Percentiles rank a stretch among this genome's conserved stretches.
Conservation (phyloP, 768 basidiomycete species). For the Thelephora aurantiotincta region DNA sequence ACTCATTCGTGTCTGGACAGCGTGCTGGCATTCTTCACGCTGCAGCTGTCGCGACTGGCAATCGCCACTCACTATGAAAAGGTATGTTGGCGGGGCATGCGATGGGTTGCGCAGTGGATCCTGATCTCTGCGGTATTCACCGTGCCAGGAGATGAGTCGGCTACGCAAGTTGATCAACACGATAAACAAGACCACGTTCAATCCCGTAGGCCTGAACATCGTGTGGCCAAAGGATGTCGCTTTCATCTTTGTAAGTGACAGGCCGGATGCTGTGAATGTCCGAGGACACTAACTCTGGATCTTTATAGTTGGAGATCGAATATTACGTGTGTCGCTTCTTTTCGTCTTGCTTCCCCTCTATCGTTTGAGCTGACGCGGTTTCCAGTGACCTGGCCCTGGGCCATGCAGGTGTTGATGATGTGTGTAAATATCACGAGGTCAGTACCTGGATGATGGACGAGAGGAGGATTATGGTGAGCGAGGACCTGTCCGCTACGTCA, state of each 20-base stretch:
- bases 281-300: background rate
- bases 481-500: no score
- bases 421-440: no score
- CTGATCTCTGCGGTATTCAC: no score
- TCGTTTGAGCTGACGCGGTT: no score
- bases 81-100: slow-evolving; percentile 25
- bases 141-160: slow-evolving; percentile 58
- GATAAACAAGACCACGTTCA: slow-evolving; percentile 62
- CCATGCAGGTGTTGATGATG: no score
- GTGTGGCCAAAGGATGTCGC: slow-evolving; percentile 76
- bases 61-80: slow-evolving; percentile 68
- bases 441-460: no score
- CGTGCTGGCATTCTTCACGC: slow-evolving; percentile 56
- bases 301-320: slow-evolving; percentile 77
- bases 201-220: slow-evolving; percentile 78
- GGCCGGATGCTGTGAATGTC: background rate
- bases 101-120: background rate
- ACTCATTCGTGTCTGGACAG: slow-evolving; percentile 67
- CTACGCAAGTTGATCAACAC: slow-evolving; percentile 48
- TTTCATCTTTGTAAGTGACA: slow-evolving; percentile 74
- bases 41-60: slow-evolving; percentile 69
- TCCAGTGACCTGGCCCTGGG: no score
- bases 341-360: no score
- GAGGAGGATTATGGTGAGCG: no score
- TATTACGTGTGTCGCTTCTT: slow-evolving; percentile 55